Evolutionary conservation across 805 yeast genomes (phyloP).

Genomic region (Pichia paraexigua): DNA sequence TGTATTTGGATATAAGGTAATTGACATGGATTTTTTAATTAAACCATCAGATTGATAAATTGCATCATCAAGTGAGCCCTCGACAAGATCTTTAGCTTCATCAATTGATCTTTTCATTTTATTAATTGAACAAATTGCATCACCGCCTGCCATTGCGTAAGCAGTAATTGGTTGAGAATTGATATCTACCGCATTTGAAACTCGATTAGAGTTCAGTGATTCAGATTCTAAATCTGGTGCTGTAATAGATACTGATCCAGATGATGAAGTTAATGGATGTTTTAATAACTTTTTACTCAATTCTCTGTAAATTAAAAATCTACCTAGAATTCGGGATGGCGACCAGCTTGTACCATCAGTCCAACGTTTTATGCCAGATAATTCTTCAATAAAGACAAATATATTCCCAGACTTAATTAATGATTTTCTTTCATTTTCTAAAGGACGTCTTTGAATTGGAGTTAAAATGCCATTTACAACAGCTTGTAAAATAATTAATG

Average conservation of each 20-base stretch:
- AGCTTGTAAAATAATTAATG: conserved; percentile 75
- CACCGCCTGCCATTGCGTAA: conserved; percentile 13
- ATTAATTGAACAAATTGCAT: background rate
- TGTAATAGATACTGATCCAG: background rate
- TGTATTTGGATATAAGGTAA: conserved; percentile 35
- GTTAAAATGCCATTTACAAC: conserved; percentile 52
- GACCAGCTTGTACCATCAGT: conserved; percentile 96
- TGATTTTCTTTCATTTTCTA: conserved; percentile 60
- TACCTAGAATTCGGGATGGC: conserved; percentile 80
- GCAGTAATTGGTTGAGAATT: conserved; percentile 9
- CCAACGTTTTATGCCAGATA: conserved; percentile 85
- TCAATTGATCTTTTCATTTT: background rate
- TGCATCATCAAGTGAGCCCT: conserved; percentile 15
- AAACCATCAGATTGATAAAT: conserved; percentile 66
- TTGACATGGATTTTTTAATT: conserved; percentile 73
- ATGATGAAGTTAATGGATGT: background rate
- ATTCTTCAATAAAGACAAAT: conserved; percentile 78
- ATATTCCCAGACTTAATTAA: conserved; percentile 71
- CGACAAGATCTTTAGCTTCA: background rate
- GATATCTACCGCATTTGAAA: background rate
- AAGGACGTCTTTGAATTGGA: conserved; percentile 70
- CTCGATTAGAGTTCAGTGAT: conserved; percentile 12
- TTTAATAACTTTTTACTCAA: conserved; percentile 33
- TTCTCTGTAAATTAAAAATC: conserved; percentile 79
- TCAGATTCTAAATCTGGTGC: conserved; percentile 8